Evolutionary conservation across 108 stramenopile species (phyloP), one percentile per base, ranked within the genome.

Genomic region (Skeletonema potamos): DNA sequence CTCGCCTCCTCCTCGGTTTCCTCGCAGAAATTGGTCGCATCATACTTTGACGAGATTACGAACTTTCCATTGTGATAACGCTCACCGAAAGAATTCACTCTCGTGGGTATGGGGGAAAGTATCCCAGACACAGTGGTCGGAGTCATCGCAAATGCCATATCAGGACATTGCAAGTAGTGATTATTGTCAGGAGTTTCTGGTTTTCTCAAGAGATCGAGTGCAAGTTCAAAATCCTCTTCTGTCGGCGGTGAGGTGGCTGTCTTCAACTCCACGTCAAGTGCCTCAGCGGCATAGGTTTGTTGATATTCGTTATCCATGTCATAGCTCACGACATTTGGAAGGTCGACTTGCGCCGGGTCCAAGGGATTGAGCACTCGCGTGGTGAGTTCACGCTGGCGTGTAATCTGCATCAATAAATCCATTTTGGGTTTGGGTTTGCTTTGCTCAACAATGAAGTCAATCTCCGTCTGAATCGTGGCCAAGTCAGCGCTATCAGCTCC

Each of bases 221-320:
- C 69, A 13, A 68, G 6, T 46, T 73, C 79, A 17, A 72, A 79
- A 37, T 79, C 79, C 1, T 72, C 71, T 17, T 64, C 54, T 30
- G 66, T 57, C 11, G 58, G 34, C 1, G 30, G n/a, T 17, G 32
- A 3, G 5, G 18, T 34, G 1, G 48, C 65, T 27, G 32, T 18
- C 37, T 36, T 51, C 62, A 29, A n/a, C 62, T 26, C 34, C 43
- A 37, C 3, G 18, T 36, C 27, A 5, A 26, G 30, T 9, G 55
- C 43, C 6, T 55, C 29, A 12, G 61, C 30, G 36, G 73, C 43
- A 17, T 22, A 17, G 0, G 39, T 12, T 5, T 44, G n/a, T 1
- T 51, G 27, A 3, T 46, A 8, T 29, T 67, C 70, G 36, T 59
- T 44, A 28, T 62, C 58, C 32, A 58, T 26, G 1, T 71, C 77